Evolutionary conservation across 2,329 filamentous ascomycete species (phyloP).

Genomic region (Xylariaceae sp.): DNA sequence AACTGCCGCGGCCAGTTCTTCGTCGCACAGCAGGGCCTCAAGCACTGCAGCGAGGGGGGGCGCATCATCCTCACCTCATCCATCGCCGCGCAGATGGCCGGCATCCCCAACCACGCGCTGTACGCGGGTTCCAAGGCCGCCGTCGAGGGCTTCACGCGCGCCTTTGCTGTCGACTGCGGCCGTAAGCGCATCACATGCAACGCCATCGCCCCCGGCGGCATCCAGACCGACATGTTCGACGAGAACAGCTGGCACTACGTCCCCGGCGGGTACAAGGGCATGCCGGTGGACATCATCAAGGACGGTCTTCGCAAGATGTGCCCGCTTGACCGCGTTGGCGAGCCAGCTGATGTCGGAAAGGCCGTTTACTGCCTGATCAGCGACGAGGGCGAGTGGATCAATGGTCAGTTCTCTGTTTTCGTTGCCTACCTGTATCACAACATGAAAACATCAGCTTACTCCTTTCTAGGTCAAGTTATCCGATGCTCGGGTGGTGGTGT

Average conservation of each 20-base stretch:
- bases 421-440: background rate
- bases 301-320: conserved; percentile 61
- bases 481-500: conserved; percentile 45
- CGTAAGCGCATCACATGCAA: conserved; percentile 73
- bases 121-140: conserved; percentile 77
- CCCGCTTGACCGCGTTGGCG: conserved; percentile 65
- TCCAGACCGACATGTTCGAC: conserved; percentile 81
- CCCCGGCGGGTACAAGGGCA: conserved; percentile 60
- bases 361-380: conserved; percentile 63
- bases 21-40: conserved; percentile 76
- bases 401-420: conserved; percentile 53
- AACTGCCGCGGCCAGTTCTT: conserved; percentile 79
- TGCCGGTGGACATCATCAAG: conserved; percentile 61
- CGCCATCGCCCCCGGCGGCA: conserved; percentile 73
- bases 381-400: conserved; percentile 69
- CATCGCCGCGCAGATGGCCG: conserved; percentile 70
- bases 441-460: conserved; percentile 16
- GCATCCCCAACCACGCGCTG: conserved; percentile 72
- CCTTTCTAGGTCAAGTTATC: conserved; percentile 42
- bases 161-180: conserved; percentile 75
- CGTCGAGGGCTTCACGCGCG: conserved; percentile 74
- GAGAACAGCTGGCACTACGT: conserved; percentile 72
- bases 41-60: conserved; percentile 72
- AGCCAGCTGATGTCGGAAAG: conserved; percentile 64
- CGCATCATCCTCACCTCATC: conserved; percentile 76